These are phyloP conservation scores for Paxillus rubicundulus DNA, from an alignment of 768 basidiomycete species.

Conservation along the genomic window DNA sequence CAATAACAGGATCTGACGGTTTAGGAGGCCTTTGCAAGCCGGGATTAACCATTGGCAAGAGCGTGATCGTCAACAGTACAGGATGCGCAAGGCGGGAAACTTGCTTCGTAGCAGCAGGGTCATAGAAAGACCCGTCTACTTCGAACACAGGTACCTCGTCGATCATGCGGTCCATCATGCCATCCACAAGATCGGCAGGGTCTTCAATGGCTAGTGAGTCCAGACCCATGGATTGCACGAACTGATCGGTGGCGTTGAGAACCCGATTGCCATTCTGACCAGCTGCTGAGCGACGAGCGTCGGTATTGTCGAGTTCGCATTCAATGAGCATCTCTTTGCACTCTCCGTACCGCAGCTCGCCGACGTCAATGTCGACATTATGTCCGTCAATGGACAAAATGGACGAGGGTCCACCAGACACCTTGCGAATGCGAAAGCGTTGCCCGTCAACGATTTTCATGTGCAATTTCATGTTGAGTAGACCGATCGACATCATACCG, in stretches of 20 bases:
- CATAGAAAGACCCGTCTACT: conserved; percentile 93
- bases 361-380: conserved; percentile 92
- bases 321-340: conserved; percentile 97
- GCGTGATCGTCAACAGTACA: conserved; percentile 89
- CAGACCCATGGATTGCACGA: conserved; percentile 82
- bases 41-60: conserved; percentile 54
- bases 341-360: conserved; percentile 95
- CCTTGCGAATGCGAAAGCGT: conserved; percentile 91
- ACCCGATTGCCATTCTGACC: conserved; percentile 22
- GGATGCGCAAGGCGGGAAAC: conserved; percentile 90
- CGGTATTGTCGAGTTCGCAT: conserved; percentile 78
- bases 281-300: conserved; percentile 30
- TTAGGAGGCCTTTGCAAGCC: conserved; percentile 35
- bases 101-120: conserved; percentile 80
- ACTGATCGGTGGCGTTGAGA: conserved; percentile 84
- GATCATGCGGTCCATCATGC: conserved; percentile 96
- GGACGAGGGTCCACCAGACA: conserved; percentile 84
- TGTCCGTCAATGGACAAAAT: conserved; percentile 90
- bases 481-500: conserved; percentile 93
- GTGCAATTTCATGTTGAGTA: conserved; percentile 92
- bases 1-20: conserved; percentile 83
- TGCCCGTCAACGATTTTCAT: conserved; percentile 88
- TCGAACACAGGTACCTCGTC: conserved; percentile 97
- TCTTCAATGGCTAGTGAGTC: conserved; percentile 75
- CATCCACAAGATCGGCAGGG: conserved; percentile 68